Percentiles rank a stretch among this genome's conserved stretches.
Conservation (phyloP, 805 yeast species). For the Kluyveromyces starmeri region DNA sequence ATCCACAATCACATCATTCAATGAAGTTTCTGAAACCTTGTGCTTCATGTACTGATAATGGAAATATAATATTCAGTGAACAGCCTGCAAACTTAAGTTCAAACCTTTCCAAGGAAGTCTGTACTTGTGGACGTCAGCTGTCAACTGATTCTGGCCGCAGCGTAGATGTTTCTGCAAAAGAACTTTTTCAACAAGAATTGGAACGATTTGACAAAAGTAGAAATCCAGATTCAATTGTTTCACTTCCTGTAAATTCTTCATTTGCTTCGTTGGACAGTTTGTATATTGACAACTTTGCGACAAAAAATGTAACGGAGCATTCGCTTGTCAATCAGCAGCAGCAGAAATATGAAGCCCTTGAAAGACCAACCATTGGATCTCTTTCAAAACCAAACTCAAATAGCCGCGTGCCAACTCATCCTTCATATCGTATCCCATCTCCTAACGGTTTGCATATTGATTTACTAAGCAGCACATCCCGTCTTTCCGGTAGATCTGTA, state of each 20-base stretch:
- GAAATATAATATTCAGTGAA: slow-evolving; percentile 24
- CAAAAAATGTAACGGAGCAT: slow-evolving; percentile 15
- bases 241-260: slow-evolving; percentile 61
- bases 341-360: not conserved
- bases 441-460: slow-evolving; percentile 4
- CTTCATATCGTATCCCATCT: not conserved
- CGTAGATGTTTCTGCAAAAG: slow-evolving; percentile 8
- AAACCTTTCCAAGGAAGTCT: not conserved
- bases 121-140: not conserved
- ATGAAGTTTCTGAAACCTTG: not conserved
- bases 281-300: slow-evolving; percentile 45
- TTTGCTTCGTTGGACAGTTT: slow-evolving; percentile 71
- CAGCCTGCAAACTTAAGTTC: slow-evolving; percentile 1
- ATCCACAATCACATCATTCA: too few species aligned
- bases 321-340: not conserved
- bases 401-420: slow-evolving; percentile 5
- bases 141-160: not conserved
- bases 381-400: slow-evolving; percentile 1
- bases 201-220: slow-evolving; percentile 17
- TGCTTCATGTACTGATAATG: slow-evolving; percentile 9
- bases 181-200: slow-evolving; percentile 19
- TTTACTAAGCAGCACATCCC: slow-evolving; percentile 2
- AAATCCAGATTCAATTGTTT: slow-evolving; percentile 41
- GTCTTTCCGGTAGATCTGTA: slow-evolving; percentile 1
- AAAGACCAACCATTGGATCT: not conserved